These are phyloP conservation scores for Sugiyamaella boreocaroliniensis DNA, from an alignment of 805 yeast genomes.

Conservation along the genomic window DNA sequence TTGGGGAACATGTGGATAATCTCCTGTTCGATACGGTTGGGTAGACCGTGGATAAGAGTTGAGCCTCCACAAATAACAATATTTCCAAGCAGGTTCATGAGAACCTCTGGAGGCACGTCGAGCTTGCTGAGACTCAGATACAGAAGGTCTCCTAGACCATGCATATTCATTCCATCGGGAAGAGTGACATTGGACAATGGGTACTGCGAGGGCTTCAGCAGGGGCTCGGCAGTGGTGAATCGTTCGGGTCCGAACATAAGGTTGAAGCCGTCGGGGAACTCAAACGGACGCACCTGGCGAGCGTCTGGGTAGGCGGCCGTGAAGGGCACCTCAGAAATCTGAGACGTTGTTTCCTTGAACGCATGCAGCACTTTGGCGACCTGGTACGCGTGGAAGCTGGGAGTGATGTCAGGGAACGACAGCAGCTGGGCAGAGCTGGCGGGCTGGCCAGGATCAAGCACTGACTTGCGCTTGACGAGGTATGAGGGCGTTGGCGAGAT, in stretches of 20 bases:
- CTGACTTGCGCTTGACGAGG: constrained; percentile 32
- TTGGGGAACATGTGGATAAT: constrained; percentile 49
- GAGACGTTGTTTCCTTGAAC: constrained; percentile 40
- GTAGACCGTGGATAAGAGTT: constrained; percentile 48
- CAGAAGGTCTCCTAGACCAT: constrained; percentile 43
- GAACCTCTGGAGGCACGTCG: constrained; percentile 41
- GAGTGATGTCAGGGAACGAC: constrained; percentile 34
- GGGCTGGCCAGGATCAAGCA: constrained; percentile 34
- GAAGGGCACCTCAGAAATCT: constrained; percentile 37
- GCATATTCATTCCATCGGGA: constrained; percentile 34
- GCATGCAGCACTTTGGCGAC: constrained; percentile 39
- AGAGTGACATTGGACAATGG: constrained; percentile 39
- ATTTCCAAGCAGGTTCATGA: constrained; percentile 37
- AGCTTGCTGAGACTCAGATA: constrained; percentile 41
- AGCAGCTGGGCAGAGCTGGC: constrained; percentile 16
- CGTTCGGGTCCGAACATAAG: constrained; percentile 48
- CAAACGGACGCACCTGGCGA: constrained; percentile 41
- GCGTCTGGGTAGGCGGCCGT: constrained; percentile 32
- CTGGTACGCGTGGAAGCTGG: constrained; percentile 34
- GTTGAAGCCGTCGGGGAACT: constrained; percentile 51
- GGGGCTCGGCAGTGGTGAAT: constrained; percentile 52
- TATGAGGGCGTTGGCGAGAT: constrained; percentile 32
- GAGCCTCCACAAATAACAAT: constrained; percentile 59
- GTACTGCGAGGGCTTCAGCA: constrained; percentile 58
- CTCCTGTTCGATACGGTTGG: constrained; percentile 50